Base-by-base conservation (phyloP, 1,139 yeast genomes). In the Pichia sorboxylosa region DNA sequence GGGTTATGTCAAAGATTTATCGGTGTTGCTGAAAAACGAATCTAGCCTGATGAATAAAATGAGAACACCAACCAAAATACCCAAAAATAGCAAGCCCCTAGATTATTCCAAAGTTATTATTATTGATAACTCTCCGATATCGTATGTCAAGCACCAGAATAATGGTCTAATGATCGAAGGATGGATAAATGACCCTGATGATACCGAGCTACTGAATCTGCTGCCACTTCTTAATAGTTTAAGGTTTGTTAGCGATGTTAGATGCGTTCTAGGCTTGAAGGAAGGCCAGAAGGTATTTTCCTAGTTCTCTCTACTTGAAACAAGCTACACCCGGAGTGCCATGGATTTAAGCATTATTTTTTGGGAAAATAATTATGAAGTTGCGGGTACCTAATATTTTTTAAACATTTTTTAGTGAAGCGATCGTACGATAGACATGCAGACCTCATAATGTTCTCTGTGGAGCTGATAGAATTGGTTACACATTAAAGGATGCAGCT, bases 101-200 rank as follows among this genome's bases (percentile, higher is more conserved):
- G 87, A 81, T 42, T 64, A 84, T 37, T 71, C 78, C 38, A 79
- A 77, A 47, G 73, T 84, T 22, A 63, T 87, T 38, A 80, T 90
- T 29, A 66, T 90, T 35, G 98, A 90, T 58, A 90, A 90, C 57
- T 84, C 95, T 6, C 97, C 97, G 1, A 67, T 84, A 9, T 79
- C 93, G 49, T 90, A 83, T 54, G 78, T 85, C 10, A 58, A 73
- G 52, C 90, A 90, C 51, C 83, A 76, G 41, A 75, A 77, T 45
- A 90, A 90, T 51, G 98, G 95, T 1, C 76, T 90, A 24, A 76
- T 80, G 59, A 84, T 90, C 15, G 96, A 87, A 56, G 97, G 98
- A 28, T 90, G 98, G 98, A 84, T 90, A 41, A 84, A 83, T 49
- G 98, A 90, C 56, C 94, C 93, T 15, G 72, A 78, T 28, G 98